Evolutionary conservation across 2,329 filamentous ascomycete species (phyloP).

Genomic region (Microdochium trichocladiopsis): DNA sequence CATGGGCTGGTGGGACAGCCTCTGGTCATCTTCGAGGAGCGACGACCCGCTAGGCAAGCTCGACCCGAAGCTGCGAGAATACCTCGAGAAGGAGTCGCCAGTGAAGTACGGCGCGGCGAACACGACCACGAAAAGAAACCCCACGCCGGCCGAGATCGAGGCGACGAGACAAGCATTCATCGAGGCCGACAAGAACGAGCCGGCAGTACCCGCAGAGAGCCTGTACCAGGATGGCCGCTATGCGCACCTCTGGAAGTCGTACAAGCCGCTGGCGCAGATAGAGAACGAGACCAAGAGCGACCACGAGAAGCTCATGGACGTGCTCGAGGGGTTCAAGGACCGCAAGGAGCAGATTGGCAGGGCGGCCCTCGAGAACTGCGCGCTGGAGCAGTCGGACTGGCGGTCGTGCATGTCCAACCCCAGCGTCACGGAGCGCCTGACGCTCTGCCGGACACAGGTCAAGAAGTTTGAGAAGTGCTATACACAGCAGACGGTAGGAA

Average conservation of each 20-base stretch:
- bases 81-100: constrained; percentile 76
- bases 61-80: constrained; percentile 77
- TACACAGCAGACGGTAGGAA: constrained; percentile 69
- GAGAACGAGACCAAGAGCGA: constrained; percentile 65
- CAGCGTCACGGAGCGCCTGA: constrained; percentile 59
- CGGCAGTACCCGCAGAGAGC: constrained; percentile 39
- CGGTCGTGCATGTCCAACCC: constrained; percentile 75
- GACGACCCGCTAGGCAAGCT: constrained; percentile 67
- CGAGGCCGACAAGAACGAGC: constrained; percentile 4
- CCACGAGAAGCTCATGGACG: constrained; percentile 71
- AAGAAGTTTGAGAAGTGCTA: constrained; percentile 80
- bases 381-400: constrained; percentile 76
- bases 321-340: constrained; percentile 79
- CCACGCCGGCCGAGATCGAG: constrained; percentile 2
- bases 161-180: neutral
- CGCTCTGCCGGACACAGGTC: constrained; percentile 75
- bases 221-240: constrained; percentile 56
- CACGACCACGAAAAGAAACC: constrained; percentile 3
- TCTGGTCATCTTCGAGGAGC: constrained; percentile 39
- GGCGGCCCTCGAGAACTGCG: constrained; percentile 89
- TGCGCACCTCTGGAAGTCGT: constrained; percentile 89
- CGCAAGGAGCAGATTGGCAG: constrained; percentile 70
- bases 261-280: constrained; percentile 64
- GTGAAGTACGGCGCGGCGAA: constrained; percentile 48
- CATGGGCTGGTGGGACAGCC: constrained; percentile 53